Conservation (phyloP, 2,329 filamentous ascomycete genomes). For the Fusarium staphyleae region DNA sequence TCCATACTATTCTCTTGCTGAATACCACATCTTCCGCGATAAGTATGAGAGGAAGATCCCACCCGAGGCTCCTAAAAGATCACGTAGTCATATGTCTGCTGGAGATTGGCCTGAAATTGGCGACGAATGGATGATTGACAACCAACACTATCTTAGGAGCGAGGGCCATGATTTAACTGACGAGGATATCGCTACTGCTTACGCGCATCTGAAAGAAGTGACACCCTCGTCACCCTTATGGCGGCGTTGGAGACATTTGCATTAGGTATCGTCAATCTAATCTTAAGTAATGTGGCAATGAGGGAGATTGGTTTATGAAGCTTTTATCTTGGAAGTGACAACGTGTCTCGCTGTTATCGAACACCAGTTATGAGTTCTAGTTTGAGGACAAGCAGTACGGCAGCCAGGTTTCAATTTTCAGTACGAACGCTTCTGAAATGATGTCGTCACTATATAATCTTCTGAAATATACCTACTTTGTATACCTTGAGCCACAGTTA, state of each 20-base stretch:
- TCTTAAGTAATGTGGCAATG: no score
- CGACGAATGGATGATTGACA: neutral
- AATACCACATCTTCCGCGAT: constrained; percentile 27
- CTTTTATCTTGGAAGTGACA: no score
- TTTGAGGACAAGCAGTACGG: no score
- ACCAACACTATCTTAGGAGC: neutral
- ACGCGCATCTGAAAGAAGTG: neutral
- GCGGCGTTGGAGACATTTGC: neutral
- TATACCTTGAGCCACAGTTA: no score
- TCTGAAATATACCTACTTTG: no score
- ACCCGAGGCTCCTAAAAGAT: neutral
- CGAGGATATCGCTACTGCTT: neutral
- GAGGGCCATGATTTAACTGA: neutral
- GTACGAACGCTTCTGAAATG: no score
- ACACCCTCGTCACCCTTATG: constrained; percentile 2
- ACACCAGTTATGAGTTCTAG: no score
- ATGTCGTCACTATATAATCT: no score
- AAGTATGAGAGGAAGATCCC: neutral
- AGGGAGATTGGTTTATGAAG: no score
- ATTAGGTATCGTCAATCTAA: no score
- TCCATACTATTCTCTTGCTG: constrained; percentile 10
- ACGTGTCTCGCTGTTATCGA: no score
- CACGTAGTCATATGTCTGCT: neutral
- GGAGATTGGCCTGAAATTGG: constrained; percentile 16
- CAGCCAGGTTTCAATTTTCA: no score